Evolutionary conservation across 805 yeast genomes (phyloP), one percentile per base, ranked within the genome.

Genomic region (Clavispora fructus): DNA sequence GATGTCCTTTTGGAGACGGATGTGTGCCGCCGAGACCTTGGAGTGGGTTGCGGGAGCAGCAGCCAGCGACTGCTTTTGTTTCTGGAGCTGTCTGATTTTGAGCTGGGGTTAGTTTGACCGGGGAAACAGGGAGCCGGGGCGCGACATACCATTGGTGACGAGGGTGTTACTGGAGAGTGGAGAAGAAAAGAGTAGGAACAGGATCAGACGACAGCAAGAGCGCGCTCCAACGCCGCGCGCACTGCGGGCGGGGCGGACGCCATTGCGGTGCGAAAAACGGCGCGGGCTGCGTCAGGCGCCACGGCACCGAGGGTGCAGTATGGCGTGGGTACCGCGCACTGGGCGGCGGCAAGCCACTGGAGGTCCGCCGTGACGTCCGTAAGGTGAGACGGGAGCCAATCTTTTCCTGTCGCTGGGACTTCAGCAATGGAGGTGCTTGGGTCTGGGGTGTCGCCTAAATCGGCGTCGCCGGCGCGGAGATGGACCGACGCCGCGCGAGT

Each of bases 1-100:
- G 40, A 88, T 63, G 61, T 89, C 88, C 59, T 83, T 85, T 56
- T 87, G 91, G 16, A 85, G 79, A 41, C 96, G 72, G 23, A 87
- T 72, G 57, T 83, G 88, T 1, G 95, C 91, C 7, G 91, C 62
- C 8, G 65, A 59, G 14, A 69, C 68, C 52, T 61, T 58, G 37
- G 49, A 48, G 42, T 49, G 50, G 8, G 44, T 19, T 1, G 41
- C n/a, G 11, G 42, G 29, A n/a, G 43, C 38, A 17, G 13, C 14
- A 26, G 13, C 13, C 33, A 13, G 16, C 33, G 53, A 47, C 50
- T 53, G 56, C 38, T 49, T 50, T 29, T 56, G 56, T 43, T 58
- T 58, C 48, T 57, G 63, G 19, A 57, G 57, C 46, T 58, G 62
- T 27, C 62, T 56, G 38, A 59, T 51, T 49, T 56, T 58, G 26